These are phyloP conservation scores for Mucor plumbeus DNA, from an alignment of 371 early-diverging fungal genomes.

Conservation along the genomic window DNA sequence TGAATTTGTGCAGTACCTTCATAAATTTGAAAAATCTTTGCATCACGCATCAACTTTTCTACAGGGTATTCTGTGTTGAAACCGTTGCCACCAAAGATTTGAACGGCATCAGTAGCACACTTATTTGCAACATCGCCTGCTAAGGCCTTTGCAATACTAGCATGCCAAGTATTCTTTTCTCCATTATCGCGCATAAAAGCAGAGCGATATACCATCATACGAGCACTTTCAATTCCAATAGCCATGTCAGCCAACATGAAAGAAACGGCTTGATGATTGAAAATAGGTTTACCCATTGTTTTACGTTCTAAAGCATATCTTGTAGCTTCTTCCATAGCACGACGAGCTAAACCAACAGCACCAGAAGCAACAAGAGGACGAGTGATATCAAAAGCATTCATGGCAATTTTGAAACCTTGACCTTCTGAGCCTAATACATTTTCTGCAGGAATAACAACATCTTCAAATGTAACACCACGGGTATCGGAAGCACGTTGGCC, in stretches of 20 bases:
- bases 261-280: constrained; percentile 91
- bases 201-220: constrained; percentile 85
- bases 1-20: constrained; percentile 97
- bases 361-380: constrained; percentile 92
- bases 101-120: constrained; percentile 94
- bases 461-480: constrained; percentile 94
- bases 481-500: constrained; percentile 95
- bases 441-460: constrained; percentile 92
- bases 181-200: constrained; percentile 89
- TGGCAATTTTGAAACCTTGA: constrained; percentile 95
- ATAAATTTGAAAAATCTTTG: constrained; percentile 96
- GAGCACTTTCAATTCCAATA: constrained; percentile 84
- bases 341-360: constrained; percentile 91
- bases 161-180: constrained; percentile 90
- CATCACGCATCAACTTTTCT: constrained; percentile 91
- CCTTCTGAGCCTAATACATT: constrained; percentile 78
- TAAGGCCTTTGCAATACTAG: constrained; percentile 92
- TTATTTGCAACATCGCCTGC: constrained; percentile 96
- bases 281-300: constrained; percentile 94
- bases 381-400: constrained; percentile 97
- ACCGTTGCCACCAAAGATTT: constrained; percentile 97
- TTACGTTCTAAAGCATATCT: constrained; percentile 91
- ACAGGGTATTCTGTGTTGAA: constrained; percentile 89
- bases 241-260: constrained; percentile 99
- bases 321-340: constrained; percentile 95